Percentiles rank a stretch among this genome's conserved stretches.
Conservation (phyloP, 495 filamentous ascomycete genomes). For the Aspergillus sclerotiicarbonarius region DNA sequence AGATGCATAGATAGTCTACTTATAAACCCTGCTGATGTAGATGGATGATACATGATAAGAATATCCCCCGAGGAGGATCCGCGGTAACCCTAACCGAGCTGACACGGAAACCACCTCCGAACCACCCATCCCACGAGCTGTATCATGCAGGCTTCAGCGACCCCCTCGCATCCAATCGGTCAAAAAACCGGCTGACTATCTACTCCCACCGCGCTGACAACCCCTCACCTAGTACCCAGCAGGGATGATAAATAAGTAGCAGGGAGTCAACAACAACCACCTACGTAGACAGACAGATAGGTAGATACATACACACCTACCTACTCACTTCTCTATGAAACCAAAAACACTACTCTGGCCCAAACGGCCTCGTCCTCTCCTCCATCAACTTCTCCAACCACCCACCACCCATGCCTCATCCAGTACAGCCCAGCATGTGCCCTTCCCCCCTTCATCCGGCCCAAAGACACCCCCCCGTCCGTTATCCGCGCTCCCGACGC, state of each 20-base stretch:
- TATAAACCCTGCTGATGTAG: neutral
- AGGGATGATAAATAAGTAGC: slow-evolving; percentile 13
- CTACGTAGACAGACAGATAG: neutral
- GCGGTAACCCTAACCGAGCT: slow-evolving; percentile 11
- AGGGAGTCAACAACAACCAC: neutral
- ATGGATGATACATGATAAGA: neutral
- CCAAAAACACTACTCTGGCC: slow-evolving; percentile 7
- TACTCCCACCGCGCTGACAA: neutral
- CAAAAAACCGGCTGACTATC: neutral
- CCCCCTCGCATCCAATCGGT: neutral
- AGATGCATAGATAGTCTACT: neutral
- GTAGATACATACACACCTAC: neutral
- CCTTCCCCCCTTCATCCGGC: slow-evolving; percentile 1
- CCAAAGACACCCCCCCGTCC: slow-evolving; percentile 41
- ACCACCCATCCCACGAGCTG: no score
- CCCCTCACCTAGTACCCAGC: neutral
- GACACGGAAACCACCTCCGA: slow-evolving; percentile 6
- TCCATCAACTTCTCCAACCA: slow-evolving; percentile 1
- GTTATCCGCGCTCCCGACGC: slow-evolving; percentile 65
- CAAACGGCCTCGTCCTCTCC: slow-evolving; percentile 5
- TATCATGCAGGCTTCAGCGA: neutral
- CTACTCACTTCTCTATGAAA: slow-evolving; percentile 5
- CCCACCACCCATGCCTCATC: slow-evolving; percentile 8
- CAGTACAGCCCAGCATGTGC: slow-evolving; percentile 12
- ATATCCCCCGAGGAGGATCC: neutral